Percentiles rank a stretch among this genome's conserved stretches.
These are phyloP conservation scores for Cornus controversa DNA, from an alignment of 148 eudicot genomes.

Conservation along the genomic window DNA sequence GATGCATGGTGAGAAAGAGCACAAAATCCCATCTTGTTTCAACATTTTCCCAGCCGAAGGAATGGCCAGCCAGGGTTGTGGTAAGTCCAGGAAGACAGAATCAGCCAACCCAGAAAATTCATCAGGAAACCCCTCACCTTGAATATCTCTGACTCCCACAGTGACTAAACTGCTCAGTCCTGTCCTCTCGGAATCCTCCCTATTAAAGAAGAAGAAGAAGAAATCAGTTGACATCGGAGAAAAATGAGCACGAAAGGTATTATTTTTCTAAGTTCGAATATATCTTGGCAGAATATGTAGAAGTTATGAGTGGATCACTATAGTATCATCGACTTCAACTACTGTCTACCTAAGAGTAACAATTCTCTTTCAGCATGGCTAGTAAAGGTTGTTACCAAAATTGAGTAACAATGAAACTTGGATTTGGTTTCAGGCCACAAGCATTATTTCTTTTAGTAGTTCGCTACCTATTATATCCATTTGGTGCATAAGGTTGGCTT, in stretches of 20 bases:
- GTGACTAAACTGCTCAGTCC: constrained; percentile 73
- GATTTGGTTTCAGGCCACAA: background rate
- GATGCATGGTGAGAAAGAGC: constrained; percentile 97
- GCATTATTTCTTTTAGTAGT: too few relatives aligned
- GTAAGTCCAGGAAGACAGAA: constrained; percentile 81
- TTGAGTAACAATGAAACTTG: too few relatives aligned
- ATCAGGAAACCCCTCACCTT: constrained; percentile 88
- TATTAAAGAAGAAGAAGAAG: constrained; percentile 17
- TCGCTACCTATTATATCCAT: too few relatives aligned
- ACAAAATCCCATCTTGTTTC: constrained; percentile 78
- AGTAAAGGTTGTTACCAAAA: too few relatives aligned
- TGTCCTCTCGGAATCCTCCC: constrained; percentile 85
- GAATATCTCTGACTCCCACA: constrained; percentile 89
- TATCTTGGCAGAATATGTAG: background rate
- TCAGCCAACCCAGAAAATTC: constrained; percentile 67
- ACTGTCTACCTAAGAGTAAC: too few relatives aligned
- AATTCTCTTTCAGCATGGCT: too few relatives aligned
- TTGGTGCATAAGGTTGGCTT: too few relatives aligned
- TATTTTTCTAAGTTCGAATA: background rate
- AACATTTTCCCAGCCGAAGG: constrained; percentile 86
- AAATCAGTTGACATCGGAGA: too few relatives aligned
- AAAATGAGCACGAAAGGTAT: too few relatives aligned
- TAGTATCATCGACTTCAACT: too few relatives aligned
- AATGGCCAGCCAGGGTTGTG: constrained; percentile 93
- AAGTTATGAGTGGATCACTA: too few relatives aligned